These are phyloP conservation scores for Veloporphyrellus conicus DNA, from an alignment of 1,284 basidiomycete species.

Conservation along the genomic window DNA sequence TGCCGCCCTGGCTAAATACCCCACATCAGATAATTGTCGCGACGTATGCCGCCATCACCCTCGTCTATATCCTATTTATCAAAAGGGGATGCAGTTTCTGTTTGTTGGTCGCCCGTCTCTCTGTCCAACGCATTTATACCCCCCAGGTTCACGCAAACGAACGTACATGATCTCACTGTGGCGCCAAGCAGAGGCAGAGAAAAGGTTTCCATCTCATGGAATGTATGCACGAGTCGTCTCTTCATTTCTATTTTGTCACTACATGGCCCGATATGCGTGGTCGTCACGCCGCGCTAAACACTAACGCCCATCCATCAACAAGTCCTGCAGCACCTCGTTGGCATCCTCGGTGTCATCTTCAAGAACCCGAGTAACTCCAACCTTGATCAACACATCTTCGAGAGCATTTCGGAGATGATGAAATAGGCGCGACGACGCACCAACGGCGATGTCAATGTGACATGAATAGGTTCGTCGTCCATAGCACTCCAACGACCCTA, in stretches of 20 bases:
- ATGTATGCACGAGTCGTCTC: conserved; percentile 50
- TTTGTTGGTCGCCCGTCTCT: conserved; percentile 36
- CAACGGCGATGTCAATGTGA: neutral
- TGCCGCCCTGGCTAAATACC: conserved; percentile 84
- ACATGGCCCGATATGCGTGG: conserved; percentile 86
- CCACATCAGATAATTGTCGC: conserved; percentile 76
- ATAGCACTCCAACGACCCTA: conserved; percentile 64
- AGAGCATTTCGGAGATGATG: conserved; percentile 89
- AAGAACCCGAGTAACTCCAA: conserved; percentile 97
- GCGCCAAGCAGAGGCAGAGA: conserved; percentile 79
- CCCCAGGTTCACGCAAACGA: conserved; percentile 76
- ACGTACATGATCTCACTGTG: conserved; percentile 82
- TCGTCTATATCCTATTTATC: conserved; percentile 86
- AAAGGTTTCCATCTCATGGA: conserved; percentile 96
- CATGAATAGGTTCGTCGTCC: conserved; percentile 71
- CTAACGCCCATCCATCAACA: conserved; percentile 66
- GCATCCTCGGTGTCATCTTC: conserved; percentile 81
- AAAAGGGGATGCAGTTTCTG: conserved; percentile 67
- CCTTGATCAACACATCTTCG: conserved; percentile 97
- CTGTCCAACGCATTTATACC: neutral
- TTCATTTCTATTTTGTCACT: conserved; percentile 7
- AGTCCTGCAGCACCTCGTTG: conserved; percentile 74
- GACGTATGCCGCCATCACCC: conserved; percentile 87
- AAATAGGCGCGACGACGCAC: conserved; percentile 44
- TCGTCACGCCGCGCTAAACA: conserved; percentile 81